Conservation (phyloP, 2,329 filamentous ascomycete genomes). For the Pleoardoris graminearum region DNA sequence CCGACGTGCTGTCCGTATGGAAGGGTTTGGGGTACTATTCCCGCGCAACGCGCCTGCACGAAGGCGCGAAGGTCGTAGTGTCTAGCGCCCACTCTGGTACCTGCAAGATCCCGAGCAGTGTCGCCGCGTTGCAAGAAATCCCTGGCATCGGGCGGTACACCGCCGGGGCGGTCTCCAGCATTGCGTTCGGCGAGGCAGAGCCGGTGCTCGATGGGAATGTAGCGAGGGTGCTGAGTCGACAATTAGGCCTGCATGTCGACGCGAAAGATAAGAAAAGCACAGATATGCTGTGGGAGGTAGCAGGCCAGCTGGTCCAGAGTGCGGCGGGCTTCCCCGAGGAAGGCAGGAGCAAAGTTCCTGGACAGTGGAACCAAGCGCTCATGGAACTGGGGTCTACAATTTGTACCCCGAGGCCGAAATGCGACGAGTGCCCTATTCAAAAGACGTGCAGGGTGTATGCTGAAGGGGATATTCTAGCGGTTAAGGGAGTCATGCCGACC, state of each 20-base stretch:
- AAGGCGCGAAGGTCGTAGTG: constrained; percentile 59
- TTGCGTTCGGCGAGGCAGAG: constrained; percentile 63
- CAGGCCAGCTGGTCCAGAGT: constrained; percentile 58
- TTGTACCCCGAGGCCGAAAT: constrained; percentile 63
- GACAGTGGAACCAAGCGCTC: constrained; percentile 65
- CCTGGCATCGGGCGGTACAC: constrained; percentile 66
- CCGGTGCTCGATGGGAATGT: constrained; percentile 69
- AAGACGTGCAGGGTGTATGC: constrained; percentile 37
- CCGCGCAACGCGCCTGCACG: constrained; percentile 63
- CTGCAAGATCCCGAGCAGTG: constrained; percentile 56
- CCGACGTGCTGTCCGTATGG: constrained; percentile 64
- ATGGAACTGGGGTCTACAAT: constrained; percentile 69
- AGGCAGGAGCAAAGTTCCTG: constrained; percentile 56
- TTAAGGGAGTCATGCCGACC: constrained; percentile 15
- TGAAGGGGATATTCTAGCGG: constrained; percentile 32
- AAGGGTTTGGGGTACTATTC: constrained; percentile 67
- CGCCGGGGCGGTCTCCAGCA: constrained; percentile 64
- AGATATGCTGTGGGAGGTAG: constrained; percentile 62
- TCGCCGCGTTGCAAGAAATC: constrained; percentile 54
- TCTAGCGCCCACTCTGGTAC: constrained; percentile 38
- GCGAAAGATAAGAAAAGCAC: constrained; percentile 59
- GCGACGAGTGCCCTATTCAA: constrained; percentile 45
- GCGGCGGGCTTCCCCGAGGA: constrained; percentile 46
- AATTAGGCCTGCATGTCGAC: constrained; percentile 61
- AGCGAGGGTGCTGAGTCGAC: constrained; percentile 62